Conservation (phyloP, 2,329 filamentous ascomycete genomes). For the Phoma sp. region DNA sequence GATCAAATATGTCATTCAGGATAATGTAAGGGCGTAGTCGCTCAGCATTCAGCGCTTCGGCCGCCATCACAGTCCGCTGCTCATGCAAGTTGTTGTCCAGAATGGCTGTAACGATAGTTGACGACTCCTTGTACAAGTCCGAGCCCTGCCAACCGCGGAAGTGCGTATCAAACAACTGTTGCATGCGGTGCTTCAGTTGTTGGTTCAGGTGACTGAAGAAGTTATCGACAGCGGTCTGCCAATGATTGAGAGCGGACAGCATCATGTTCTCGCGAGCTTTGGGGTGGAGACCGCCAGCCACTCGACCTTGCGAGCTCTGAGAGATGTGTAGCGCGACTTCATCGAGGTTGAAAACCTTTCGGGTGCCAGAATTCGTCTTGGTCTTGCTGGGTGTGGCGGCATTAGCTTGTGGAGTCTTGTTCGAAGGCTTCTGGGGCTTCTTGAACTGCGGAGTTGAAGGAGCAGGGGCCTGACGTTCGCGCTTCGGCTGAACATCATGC, state of each 20-base stretch:
- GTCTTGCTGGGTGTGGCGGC: neutral
- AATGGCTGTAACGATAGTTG: constrained; percentile 34
- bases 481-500: neutral
- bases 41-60: constrained; percentile 43
- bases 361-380: too few relatives aligned
- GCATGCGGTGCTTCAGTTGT: constrained; percentile 23
- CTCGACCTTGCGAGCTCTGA: constrained; percentile 34
- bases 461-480: constrained; percentile 9
- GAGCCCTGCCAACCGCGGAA: constrained; percentile 36
- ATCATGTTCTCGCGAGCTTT: constrained; percentile 46
- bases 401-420: too few relatives aligned
- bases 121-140: constrained; percentile 34
- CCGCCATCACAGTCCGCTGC: constrained; percentile 31
- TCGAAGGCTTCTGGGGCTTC: constrained; percentile 1
- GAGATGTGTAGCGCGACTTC: constrained; percentile 36
- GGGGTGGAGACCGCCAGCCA: constrained; percentile 45
- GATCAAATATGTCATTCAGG: constrained; percentile 28
- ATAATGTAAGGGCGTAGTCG: constrained; percentile 47
- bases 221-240: constrained; percentile 32
- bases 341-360: constrained; percentile 38
- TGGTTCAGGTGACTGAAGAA: constrained; percentile 37
- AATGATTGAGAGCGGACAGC: constrained; percentile 34
- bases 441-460: constrained; percentile 6
- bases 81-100: constrained; percentile 35
- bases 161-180: constrained; percentile 33